Evolutionary conservation across 495 filamentous ascomycete species (phyloP).

Genomic region (Gamarada debralockiae): DNA sequence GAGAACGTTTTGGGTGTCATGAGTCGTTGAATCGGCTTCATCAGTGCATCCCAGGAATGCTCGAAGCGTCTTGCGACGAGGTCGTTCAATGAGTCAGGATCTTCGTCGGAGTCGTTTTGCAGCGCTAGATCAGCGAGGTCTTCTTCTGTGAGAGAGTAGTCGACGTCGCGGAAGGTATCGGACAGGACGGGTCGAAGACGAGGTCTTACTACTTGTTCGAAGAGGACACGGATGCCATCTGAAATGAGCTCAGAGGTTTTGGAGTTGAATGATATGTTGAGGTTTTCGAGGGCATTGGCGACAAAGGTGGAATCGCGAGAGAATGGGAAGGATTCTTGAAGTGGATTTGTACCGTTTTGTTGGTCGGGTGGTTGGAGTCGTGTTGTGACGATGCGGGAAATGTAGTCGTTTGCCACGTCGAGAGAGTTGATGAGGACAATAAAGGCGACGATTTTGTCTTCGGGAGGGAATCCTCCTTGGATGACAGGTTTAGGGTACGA

Average conservation of each 20-base stretch:
- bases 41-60: conserved; percentile 77
- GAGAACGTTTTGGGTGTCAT: conserved; percentile 70
- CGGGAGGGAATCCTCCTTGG: conserved; percentile 74
- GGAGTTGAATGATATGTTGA: conserved; percentile 65
- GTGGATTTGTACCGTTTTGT: conserved; percentile 26
- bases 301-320: conserved; percentile 68
- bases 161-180: conserved; percentile 87
- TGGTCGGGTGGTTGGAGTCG: conserved; percentile 38
- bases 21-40: conserved; percentile 78
- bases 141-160: conserved; percentile 59
- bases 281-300: conserved; percentile 56
- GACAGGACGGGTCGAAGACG: conserved; percentile 80
- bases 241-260: conserved; percentile 78
- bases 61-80: conserved; percentile 73
- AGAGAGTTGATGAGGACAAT: conserved; percentile 94
- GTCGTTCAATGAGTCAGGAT: conserved; percentile 43
- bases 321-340: conserved; percentile 73
- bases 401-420: conserved; percentile 84
- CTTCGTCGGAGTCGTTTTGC: conserved; percentile 43
- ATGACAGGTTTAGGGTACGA: conserved; percentile 74
- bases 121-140: conserved; percentile 44
- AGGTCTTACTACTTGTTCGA: conserved; percentile 82
- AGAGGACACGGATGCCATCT: conserved; percentile 79
- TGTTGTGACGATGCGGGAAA: conserved; percentile 74
- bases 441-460: conserved; percentile 79